Evolutionary conservation across 1,284 basidiomycete species (phyloP).

Genomic region (Xanthoconium separans): DNA sequence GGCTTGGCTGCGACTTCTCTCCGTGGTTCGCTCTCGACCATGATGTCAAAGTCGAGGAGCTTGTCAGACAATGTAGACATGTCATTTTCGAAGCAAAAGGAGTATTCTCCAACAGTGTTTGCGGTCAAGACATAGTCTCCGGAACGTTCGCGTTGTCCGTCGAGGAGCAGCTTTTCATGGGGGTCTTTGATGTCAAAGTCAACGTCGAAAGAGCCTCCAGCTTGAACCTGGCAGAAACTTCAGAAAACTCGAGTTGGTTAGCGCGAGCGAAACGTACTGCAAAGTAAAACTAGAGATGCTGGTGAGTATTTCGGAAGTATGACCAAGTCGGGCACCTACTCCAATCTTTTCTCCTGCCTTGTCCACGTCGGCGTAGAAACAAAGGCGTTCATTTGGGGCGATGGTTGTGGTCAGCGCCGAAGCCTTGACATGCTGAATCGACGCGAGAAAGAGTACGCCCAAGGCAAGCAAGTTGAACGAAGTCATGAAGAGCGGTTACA

Average conservation of each 20-base stretch:
- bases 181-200: conserved; percentile 95
- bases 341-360: conserved; percentile 90
- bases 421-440: conserved; percentile 27
- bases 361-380: conserved; percentile 98
- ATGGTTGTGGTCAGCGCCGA: conserved; percentile 89
- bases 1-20: conserved; percentile 79
- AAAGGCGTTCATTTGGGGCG: conserved; percentile 82
- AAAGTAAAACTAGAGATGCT: conserved; percentile 50
- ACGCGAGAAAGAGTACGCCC: conserved; percentile 23
- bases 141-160: conserved; percentile 86
- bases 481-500: conserved; percentile 20
- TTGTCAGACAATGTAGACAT: conserved; percentile 89
- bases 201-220: conserved; percentile 95
- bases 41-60: conserved; percentile 95
- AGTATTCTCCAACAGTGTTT: conserved; percentile 91
- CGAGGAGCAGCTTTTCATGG: conserved; percentile 80
- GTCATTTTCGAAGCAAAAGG: conserved; percentile 99
- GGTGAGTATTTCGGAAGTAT: conserved; percentile 9
- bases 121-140: conserved; percentile 98
- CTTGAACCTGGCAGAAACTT: conserved; percentile 70
- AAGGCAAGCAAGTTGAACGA: conserved; percentile 20
- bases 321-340: conserved; percentile 43
- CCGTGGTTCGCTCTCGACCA: conserved; percentile 94
- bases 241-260: conserved; percentile 21
- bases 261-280: conserved; percentile 48